These are phyloP conservation scores for Cynanchum wilfordii DNA, from an alignment of 257 asterid species.

Conservation along the genomic window DNA sequence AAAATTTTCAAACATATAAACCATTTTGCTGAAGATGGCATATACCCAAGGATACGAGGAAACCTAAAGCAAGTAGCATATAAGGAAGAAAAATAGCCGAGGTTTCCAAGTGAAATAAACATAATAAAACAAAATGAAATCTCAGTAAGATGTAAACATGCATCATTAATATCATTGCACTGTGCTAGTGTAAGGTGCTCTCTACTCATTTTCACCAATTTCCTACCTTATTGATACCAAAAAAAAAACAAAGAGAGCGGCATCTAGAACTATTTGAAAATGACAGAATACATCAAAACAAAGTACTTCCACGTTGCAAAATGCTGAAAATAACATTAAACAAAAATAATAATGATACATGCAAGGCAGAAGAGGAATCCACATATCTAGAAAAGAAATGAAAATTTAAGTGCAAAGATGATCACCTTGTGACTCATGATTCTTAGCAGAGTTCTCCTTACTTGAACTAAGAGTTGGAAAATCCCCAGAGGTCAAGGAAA, in stretches of 20 bases:
- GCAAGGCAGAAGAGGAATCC: neutral
- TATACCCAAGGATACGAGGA: too few species aligned
- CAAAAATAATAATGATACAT: neutral
- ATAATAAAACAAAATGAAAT: too few species aligned
- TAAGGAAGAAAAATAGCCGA: too few species aligned
- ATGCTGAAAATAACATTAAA: neutral
- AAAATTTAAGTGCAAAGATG: conserved; percentile 1
- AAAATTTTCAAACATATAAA: too few species aligned
- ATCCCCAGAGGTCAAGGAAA: conserved; percentile 83
- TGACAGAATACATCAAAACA: neutral
- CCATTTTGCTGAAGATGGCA: neutral
- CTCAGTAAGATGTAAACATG: neutral
- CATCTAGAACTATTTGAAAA: neutral
- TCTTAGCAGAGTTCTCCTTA: conserved; percentile 52
- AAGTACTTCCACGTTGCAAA: neutral
- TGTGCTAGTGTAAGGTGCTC: neutral
- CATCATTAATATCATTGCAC: neutral
- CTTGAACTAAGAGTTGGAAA: conserved; percentile 87
- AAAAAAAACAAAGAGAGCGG: neutral
- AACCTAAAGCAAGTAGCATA: neutral
- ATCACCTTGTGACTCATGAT: conserved; percentile 57
- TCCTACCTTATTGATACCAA: too few species aligned
- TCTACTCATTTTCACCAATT: neutral
- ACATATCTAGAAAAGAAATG: neutral
- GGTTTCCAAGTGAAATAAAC: neutral